Evolutionary conservation across 75 land plant species (phyloP).

Genomic region (Chamaecyparis obtusa): DNA sequence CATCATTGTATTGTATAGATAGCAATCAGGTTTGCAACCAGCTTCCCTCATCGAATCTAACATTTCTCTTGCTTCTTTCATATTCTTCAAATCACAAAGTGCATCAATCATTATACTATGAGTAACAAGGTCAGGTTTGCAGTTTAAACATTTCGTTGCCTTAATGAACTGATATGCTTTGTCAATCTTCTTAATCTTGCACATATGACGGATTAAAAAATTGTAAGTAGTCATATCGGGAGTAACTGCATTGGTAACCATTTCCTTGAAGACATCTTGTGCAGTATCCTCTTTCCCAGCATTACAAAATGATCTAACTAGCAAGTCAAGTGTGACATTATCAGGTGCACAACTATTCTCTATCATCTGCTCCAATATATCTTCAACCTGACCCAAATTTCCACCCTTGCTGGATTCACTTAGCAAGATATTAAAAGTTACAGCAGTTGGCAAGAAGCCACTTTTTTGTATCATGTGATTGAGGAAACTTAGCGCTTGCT

Average conservation of each 20-base stretch:
- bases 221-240: constrained; percentile 53
- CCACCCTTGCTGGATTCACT: constrained; percentile 23
- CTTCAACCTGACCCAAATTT: constrained; percentile 8
- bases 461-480: constrained; percentile 31
- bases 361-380: constrained; percentile 40
- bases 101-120: constrained; percentile 59
- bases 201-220: constrained; percentile 48
- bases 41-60: constrained; percentile 21
- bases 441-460: constrained; percentile 31
- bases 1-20: constrained; percentile 63
- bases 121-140: constrained; percentile 57
- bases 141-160: constrained; percentile 12
- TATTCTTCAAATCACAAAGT: constrained; percentile 43
- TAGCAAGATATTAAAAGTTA: constrained; percentile 45
- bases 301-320: constrained; percentile 54
- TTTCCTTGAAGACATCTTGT: constrained; percentile 29
- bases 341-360: constrained; percentile 45
- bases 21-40: constrained; percentile 68
- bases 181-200: constrained; percentile 22
- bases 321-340: constrained; percentile 44
- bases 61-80: constrained; percentile 50
- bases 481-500: constrained; percentile 31
- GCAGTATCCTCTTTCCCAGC: constrained; percentile 53
- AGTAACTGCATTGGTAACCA: constrained; percentile 17
- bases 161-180: constrained; percentile 34